phyloP scores from a whole-genome alignment of 164 flowering plant species.

The Protea cynaroides region DNA sequence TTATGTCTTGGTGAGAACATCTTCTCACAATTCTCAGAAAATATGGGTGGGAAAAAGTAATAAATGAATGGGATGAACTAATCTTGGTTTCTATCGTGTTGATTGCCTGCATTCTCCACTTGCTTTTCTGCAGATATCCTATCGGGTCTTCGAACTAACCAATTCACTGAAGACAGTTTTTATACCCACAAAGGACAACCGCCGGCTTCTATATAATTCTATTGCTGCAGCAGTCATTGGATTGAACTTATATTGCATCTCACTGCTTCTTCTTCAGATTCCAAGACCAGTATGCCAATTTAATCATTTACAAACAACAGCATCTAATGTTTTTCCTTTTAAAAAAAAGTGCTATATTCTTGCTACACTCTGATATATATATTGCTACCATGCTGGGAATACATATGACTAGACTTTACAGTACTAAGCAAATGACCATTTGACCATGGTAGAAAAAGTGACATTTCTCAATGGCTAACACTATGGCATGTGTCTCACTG shows the following conservation, averaged over 20 bases:
- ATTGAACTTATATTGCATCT: constrained; percentile 46
- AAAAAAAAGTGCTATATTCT: not conserved
- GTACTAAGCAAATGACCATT: not conserved
- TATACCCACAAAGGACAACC: constrained; percentile 71
- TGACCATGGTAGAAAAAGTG: not conserved
- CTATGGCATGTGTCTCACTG: not conserved
- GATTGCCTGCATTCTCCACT: not conserved
- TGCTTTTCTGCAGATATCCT: not conserved
- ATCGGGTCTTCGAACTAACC: constrained; percentile 20
- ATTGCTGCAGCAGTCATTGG: constrained; percentile 58
- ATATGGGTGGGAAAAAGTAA: not conserved
- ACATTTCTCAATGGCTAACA: not conserved
- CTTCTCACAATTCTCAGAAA: not conserved
- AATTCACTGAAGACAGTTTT: constrained; percentile 66
- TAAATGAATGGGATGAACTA: not conserved
- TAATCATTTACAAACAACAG: not conserved
- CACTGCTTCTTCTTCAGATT: constrained; percentile 69
- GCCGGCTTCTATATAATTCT: constrained; percentile 50
- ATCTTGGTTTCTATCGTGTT: not conserved
- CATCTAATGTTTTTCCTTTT: not conserved
- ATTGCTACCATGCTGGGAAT: not conserved
- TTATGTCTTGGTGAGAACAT: not conserved
- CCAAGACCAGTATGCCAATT: constrained; percentile 39
- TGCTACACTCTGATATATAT: not conserved
- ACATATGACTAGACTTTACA: not conserved